Evolutionary conservation across 1,284 basidiomycete genomes (phyloP).

Genomic region (Heterobasidion annosum): DNA sequence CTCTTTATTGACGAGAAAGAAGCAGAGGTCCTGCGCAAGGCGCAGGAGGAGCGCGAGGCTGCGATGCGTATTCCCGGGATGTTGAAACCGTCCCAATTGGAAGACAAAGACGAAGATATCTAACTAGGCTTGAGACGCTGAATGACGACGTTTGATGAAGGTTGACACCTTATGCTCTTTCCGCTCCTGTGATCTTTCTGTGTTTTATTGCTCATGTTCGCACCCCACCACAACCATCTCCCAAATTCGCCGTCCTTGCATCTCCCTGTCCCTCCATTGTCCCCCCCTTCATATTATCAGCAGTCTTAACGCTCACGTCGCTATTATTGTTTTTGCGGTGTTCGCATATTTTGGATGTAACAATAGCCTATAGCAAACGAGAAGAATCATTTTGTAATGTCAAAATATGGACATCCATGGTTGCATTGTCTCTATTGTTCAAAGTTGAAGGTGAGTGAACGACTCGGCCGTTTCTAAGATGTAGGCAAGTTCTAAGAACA

Average conservation of each 20-base stretch:
- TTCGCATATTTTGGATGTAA: slow-evolving; percentile 13
- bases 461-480: no score
- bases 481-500: no score
- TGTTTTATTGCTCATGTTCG: slow-evolving; percentile 5
- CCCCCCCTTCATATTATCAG: slow-evolving; percentile 4
- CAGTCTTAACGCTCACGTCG: slow-evolving; percentile 6
- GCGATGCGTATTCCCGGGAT: slow-evolving; percentile 97
- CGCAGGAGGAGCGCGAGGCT: slow-evolving; percentile 76
- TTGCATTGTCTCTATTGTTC: neutral
- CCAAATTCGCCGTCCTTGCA: neutral
- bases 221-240: slow-evolving; percentile 3
- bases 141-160: slow-evolving; percentile 2
- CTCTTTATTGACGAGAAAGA: slow-evolving; percentile 95
- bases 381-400: neutral
- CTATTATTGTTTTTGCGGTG: slow-evolving; percentile 12
- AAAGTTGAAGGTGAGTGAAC: neutral
- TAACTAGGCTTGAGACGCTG: slow-evolving; percentile 22
- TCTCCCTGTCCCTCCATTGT: slow-evolving; percentile 6
- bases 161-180: neutral
- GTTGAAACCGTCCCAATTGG: slow-evolving; percentile 92
- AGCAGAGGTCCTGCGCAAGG: slow-evolving; percentile 61
- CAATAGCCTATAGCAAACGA: slow-evolving; percentile 8
- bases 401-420: neutral
- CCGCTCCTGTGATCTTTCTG: neutral
- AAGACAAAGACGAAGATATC: slow-evolving; percentile 86